These are phyloP conservation scores for Penicillium ochrochloron DNA, from an alignment of 495 filamentous ascomycete genomes.

Conservation along the genomic window DNA sequence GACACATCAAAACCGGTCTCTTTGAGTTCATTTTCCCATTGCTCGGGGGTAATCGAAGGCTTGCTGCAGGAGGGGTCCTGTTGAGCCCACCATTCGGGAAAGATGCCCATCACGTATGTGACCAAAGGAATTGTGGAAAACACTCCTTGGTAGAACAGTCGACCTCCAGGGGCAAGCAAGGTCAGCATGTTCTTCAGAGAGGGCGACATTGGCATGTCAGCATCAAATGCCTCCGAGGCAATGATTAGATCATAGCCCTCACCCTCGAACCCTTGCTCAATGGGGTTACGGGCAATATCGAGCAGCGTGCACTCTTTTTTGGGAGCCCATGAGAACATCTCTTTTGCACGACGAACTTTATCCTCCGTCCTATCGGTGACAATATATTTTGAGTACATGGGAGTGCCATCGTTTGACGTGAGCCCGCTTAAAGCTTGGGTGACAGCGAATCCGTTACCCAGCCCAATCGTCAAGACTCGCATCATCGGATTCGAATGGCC, in stretches of 20 bases:
- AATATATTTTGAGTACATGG: conserved; percentile 2
- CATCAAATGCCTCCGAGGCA: conserved; percentile 7
- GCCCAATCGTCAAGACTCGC: not conserved
- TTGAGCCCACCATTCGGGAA: not conserved
- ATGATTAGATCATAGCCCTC: conserved; percentile 12
- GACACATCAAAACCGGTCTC: not conserved
- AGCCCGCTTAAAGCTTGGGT: conserved; percentile 1
- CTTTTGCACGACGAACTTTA: not conserved
- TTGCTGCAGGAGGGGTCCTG: not conserved
- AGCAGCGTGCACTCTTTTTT: not conserved
- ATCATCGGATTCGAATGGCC: conserved; percentile 7
- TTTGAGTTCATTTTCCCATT: not conserved
- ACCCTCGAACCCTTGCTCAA: conserved; percentile 1
- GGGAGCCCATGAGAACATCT: not conserved
- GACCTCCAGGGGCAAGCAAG: not conserved
- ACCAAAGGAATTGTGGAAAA: not conserved
- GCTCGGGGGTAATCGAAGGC: not conserved
- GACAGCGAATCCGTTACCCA: conserved; percentile 1
- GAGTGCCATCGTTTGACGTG: not conserved
- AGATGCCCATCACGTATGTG: not conserved
- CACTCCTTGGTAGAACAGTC: not conserved
- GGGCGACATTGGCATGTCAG: not conserved
- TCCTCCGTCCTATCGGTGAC: conserved; percentile 4
- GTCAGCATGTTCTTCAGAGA: not conserved
- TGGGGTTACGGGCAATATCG: conserved; percentile 2